These are phyloP conservation scores for Phyllachora maydis DNA, from an alignment of 2,329 filamentous ascomycete genomes.

Conservation along the genomic window DNA sequence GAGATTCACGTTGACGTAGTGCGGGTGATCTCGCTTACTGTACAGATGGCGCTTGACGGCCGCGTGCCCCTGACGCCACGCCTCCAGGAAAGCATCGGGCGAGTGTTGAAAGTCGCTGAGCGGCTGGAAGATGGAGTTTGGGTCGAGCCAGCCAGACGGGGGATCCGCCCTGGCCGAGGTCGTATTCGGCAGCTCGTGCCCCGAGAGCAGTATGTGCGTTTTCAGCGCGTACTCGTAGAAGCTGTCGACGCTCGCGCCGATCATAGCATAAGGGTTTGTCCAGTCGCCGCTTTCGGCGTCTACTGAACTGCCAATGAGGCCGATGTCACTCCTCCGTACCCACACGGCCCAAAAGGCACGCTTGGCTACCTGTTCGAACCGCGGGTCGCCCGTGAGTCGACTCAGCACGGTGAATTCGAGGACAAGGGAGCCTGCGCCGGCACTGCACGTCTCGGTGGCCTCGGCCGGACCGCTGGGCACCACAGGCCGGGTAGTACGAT, in stretches of 20 bases:
- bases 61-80: constrained; percentile 70
- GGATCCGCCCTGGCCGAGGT: constrained; percentile 17
- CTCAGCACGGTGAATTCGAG: constrained; percentile 86
- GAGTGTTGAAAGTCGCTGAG: constrained; percentile 46
- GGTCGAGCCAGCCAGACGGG: constrained; percentile 30
- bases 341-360: constrained; percentile 96
- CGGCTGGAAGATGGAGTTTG: constrained; percentile 39
- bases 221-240: constrained; percentile 98
- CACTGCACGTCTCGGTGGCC: constrained; percentile 90
- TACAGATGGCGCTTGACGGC: constrained; percentile 87
- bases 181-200: constrained; percentile 37
- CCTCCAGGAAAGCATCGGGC: constrained; percentile 56
- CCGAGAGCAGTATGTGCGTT: constrained; percentile 75
- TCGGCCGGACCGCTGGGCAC: constrained; percentile 29
- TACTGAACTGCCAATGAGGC: constrained; percentile 76
- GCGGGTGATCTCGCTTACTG: constrained; percentile 64
- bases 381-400: constrained; percentile 62
- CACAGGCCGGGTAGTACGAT: constrained; percentile 17
- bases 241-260: constrained; percentile 90
- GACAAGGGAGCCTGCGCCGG: constrained; percentile 86
- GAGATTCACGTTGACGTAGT: constrained; percentile 81
- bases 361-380: constrained; percentile 83
- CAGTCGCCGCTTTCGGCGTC: constrained; percentile 75
- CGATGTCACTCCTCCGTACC: constrained; percentile 65
- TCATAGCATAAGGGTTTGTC: constrained; percentile 77